Evolutionary conservation across 2,329 filamentous ascomycete species (phyloP), one percentile per base, ranked within the genome.

Genomic region (Claviceps quebecensis): DNA sequence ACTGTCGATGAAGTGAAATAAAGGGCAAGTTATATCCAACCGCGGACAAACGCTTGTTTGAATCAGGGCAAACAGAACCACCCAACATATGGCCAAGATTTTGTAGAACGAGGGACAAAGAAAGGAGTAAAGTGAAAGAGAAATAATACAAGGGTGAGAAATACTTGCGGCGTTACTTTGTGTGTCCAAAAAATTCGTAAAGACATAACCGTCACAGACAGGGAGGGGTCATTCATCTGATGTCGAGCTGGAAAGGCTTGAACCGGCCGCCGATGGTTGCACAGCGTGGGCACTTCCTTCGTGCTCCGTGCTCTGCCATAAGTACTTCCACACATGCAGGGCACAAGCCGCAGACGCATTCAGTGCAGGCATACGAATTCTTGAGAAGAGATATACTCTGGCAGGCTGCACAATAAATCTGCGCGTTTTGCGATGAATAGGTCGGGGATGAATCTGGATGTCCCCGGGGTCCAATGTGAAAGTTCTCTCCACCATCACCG

Each of bases 321-420:
- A 91, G 73, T 37, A 87, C 80, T 60, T 89, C 84, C 53, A 96
- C 88, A 61, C 91, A 97, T 53, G 88, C 81, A 56, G 84, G 81
- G 67, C 93, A 97, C 48, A 97, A 77, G 16, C 90, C 91, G 64
- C 88, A 95, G 56, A 97, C 95, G 66, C 93, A 97, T 67, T 96
- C 90, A 1, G 90, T 95, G 66, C 91, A 97, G 22, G 91, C 91
- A 63, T 89, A 96, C 37, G 87, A 93, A 60, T 91, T 86, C 61
- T 82, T 84, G 26, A 97, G 72, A 11, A 83, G 72, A 49, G 84
- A 90, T 17, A 89, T 74, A 39, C 84, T 80, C 56, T 87, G 82
- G 63, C 91, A 97, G 47, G 85, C 86, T 19, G 90, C 87, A 65
- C 91, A 97, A 65, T 95, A 95, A 43, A 97, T 95, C 64, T 95